Conservation (phyloP, 2,329 filamentous ascomycete genomes). For the Talaromyces sp. region DNA sequence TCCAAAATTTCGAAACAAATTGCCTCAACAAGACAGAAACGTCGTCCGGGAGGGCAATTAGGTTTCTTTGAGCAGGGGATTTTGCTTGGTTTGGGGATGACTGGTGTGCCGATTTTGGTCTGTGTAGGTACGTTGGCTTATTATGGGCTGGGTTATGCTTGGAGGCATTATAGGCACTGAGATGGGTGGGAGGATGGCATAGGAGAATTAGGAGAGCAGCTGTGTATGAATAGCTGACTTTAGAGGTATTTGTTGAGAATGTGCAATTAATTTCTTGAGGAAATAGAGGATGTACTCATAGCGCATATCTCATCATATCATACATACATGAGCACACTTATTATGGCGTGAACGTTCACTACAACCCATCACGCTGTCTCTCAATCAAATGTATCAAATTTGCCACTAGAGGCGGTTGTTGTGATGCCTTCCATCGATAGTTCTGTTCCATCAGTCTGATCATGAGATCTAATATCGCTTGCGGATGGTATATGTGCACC, state of each 20-base stretch:
- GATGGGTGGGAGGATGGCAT: not conserved
- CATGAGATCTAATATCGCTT: constrained; percentile 14
- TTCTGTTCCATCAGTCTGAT: constrained; percentile 26
- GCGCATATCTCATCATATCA: not conserved
- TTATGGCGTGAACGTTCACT: not conserved
- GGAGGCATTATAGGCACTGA: not conserved
- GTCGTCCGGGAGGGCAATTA: constrained; percentile 29
- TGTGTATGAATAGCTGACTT: not conserved
- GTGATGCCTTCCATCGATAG: constrained; percentile 20
- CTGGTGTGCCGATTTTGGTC: constrained; percentile 3
- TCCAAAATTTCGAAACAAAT: constrained; percentile 2
- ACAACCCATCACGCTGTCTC: not conserved
- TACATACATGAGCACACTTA: not conserved
- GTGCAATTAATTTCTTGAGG: not conserved
- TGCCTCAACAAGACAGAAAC: constrained; percentile 21
- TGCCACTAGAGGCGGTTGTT: constrained; percentile 12
- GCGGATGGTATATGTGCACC: constrained; percentile 9
- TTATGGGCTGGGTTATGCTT: constrained; percentile 9
- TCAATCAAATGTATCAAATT: constrained; percentile 16
- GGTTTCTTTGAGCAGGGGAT: constrained; percentile 52
- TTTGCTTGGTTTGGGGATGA: constrained; percentile 27
- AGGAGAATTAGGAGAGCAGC: not conserved
- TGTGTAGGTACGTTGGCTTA: constrained; percentile 15
- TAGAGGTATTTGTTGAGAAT: not conserved
- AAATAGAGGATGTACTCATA: no score